A percentile compares a stretch with the other conserved stretches of the same genome.
phyloP scores from a whole-genome alignment of 148 eudicot genomes.

The Persicaria maculosa region DNA sequence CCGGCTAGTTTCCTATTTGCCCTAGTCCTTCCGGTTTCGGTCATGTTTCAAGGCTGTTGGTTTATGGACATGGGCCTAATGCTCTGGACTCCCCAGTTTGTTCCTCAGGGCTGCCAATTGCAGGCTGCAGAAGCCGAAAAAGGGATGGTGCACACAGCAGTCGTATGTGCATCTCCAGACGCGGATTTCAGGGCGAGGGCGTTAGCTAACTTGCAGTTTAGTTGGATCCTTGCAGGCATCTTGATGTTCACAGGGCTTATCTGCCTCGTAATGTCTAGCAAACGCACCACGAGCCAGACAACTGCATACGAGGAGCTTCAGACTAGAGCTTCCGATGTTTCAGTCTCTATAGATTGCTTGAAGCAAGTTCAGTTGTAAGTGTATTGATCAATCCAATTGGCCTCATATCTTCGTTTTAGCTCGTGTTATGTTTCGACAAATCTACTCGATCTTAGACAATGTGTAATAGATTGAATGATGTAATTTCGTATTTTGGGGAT shows the following conservation, averaged over 20 bases:
- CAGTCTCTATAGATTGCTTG: conserved; percentile 10
- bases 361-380: conserved; percentile 1
- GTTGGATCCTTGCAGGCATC: conserved; percentile 81
- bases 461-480: not conserved
- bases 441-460: not conserved
- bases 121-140: conserved; percentile 15
- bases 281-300: conserved; percentile 12
- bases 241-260: conserved; percentile 33
- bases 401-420: too few species aligned
- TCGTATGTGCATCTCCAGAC: conserved; percentile 44
- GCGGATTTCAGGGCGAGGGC: conserved; percentile 67
- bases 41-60: conserved; percentile 77
- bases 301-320: conserved; percentile 7
- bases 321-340: conserved; percentile 1
- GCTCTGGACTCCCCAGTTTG: conserved; percentile 66
- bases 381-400: not conserved
- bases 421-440: not conserved
- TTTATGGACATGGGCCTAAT: conserved; percentile 73
- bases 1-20: conserved; percentile 53
- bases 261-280: conserved; percentile 32
- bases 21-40: conserved; percentile 47
- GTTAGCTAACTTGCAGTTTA: conserved; percentile 75
- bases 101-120: conserved; percentile 52
- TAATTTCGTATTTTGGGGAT: not conserved
- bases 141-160: conserved; percentile 36